These are phyloP conservation scores for Amesomyces nigricolor DNA, from an alignment of 2,329 filamentous ascomycete genomes.

Conservation along the genomic window DNA sequence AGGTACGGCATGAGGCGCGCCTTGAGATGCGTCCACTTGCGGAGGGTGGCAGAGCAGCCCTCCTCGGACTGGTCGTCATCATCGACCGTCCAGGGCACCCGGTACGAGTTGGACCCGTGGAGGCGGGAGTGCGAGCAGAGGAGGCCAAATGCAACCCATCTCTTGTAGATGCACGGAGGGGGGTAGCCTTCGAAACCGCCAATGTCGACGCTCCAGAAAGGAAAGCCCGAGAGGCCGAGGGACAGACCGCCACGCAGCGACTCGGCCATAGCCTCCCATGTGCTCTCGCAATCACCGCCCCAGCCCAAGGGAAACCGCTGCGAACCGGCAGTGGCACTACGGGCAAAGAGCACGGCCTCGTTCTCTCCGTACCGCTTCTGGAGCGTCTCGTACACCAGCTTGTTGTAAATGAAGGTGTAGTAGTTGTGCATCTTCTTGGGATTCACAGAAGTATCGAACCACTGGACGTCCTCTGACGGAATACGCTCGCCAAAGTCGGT, in stretches of 20 bases:
- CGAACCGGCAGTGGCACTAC: slow-evolving; percentile 60
- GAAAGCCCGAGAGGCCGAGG: slow-evolving; percentile 28
- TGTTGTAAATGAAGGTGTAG: slow-evolving; percentile 70
- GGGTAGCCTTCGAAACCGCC: slow-evolving; percentile 59
- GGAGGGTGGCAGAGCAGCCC: slow-evolving; percentile 46
- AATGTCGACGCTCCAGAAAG: slow-evolving; percentile 32
- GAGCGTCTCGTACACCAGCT: slow-evolving; percentile 61
- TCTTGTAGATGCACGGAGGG: slow-evolving; percentile 65
- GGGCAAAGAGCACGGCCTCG: slow-evolving; percentile 60
- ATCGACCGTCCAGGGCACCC: slow-evolving; percentile 70
- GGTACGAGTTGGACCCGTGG: slow-evolving; percentile 64
- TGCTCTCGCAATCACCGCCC: slow-evolving; percentile 72
- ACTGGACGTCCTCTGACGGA: slow-evolving; percentile 58
- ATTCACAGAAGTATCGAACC: slow-evolving; percentile 54
- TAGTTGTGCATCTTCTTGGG: slow-evolving; percentile 69
- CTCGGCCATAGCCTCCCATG: slow-evolving; percentile 67
- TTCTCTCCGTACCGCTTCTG: slow-evolving; percentile 45
- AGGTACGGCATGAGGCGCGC: slow-evolving; percentile 49
- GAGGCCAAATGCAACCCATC: slow-evolving; percentile 72
- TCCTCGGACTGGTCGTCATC: slow-evolving; percentile 52
- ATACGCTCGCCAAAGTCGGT: slow-evolving; percentile 73
- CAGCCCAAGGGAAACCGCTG: slow-evolving; percentile 66
- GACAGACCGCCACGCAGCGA: slow-evolving; percentile 34
- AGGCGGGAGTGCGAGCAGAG: slow-evolving; percentile 65
- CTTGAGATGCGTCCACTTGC: slow-evolving; percentile 46